Base-by-base conservation (phyloP, 345 rosid species). In the Angophora floribunda region DNA sequence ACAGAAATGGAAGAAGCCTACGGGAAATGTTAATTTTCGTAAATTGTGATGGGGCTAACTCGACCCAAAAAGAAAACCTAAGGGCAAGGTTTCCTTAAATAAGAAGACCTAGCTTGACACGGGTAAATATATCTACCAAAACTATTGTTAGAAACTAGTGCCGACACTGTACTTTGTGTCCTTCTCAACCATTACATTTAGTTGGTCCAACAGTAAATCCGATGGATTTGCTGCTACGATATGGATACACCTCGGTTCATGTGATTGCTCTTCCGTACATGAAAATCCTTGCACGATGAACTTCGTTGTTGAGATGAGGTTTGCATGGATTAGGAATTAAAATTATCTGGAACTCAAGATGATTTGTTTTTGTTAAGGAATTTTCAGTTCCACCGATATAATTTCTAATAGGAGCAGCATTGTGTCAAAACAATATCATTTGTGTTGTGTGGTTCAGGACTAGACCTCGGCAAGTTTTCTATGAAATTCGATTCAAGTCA, bases 391-490 rank as follows among this genome's bases (percentile, higher is more conserved):
- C 1, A 63, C 75, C 75, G 6, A 70, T 32, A 7, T 7, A 1
- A 16, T 70, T 32, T 70, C 45, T 3, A 0, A 32, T 4, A 17
- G 79, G 24, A 70, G 79, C 16, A 6, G 7, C 47, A 36, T 70
- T 16, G 22, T 24, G 0, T 70, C 7, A 6, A 70, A 67, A 70
- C 21, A 1, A 32, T 70, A 70, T 17, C 1, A 70, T 70, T 70
- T 36, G 82, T 3, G 0, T 0, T 41, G 13, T 9, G 26, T 36
- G 4, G 24, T 70, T n/a, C 12, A 4, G 28, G n/a, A 57, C 28
- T 57, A 13, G 63, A 22, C 26, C 0, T 36, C 47, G 2, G 22
- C 26, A 0, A 3, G 45, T 70, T 1, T 36, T 17, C 4, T 1
- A 36, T 6, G 2, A 16, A 36, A 9, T 41, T 5, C 7, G 1